Conservation (phyloP, 345 rosid species). For the Syzygium grande region DNA sequence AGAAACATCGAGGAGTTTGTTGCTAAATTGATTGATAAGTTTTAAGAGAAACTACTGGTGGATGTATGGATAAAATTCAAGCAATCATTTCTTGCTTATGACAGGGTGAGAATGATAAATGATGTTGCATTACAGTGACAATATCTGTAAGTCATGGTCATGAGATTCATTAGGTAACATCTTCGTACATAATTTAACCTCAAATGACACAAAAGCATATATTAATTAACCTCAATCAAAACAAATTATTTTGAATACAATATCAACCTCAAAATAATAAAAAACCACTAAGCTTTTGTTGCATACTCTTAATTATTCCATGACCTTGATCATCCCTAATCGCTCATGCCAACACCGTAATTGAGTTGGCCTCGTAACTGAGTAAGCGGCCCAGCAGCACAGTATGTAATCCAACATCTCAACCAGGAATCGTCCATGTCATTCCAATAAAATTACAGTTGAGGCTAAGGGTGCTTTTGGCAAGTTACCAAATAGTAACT, state of each 20-base stretch:
- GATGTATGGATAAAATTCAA: background rate
- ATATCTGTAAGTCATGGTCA: background rate
- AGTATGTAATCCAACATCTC: background rate
- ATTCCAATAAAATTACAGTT: background rate
- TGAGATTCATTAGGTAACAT: background rate
- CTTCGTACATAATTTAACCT: background rate
- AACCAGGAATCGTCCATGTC: background rate
- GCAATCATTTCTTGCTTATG: background rate
- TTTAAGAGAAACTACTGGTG: background rate
- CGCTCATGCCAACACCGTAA: background rate
- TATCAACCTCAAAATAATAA: background rate
- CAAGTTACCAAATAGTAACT: too few species aligned
- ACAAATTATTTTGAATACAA: background rate
- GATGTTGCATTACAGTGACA: background rate
- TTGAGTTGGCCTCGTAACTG: background rate
- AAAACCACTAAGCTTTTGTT: background rate
- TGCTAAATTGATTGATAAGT: background rate
- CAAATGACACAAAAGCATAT: background rate
- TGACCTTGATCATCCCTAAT: background rate
- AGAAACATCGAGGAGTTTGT: background rate
- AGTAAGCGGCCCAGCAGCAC: background rate
- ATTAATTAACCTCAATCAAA: background rate
- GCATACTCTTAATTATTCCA: background rate
- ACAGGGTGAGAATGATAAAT: background rate
- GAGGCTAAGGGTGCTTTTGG: background rate